Percentiles rank a stretch among this genome's conserved stretches.
Conservation (phyloP, 2,329 filamentous ascomycete genomes). For the Aspergillus novofumigatus region DNA sequence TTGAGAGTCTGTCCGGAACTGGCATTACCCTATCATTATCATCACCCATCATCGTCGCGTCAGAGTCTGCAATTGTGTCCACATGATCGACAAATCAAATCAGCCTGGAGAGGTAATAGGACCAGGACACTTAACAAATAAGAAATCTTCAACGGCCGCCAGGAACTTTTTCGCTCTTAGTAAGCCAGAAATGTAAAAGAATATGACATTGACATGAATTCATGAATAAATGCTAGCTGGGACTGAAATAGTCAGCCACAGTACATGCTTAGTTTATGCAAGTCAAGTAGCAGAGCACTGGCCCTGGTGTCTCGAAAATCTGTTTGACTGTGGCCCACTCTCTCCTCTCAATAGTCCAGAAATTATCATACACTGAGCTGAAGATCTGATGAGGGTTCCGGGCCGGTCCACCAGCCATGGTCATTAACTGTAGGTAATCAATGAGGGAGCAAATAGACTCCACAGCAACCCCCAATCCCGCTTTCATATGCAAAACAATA, state of each 20-base stretch:
- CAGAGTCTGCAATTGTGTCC: not conserved
- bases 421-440: not conserved
- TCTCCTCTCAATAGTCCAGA: not conserved
- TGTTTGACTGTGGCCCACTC: not conserved
- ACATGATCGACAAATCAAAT: not conserved
- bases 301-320: not conserved
- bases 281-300: constrained; percentile 5
- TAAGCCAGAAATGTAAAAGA: constrained; percentile 7
- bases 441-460: constrained; percentile 9
- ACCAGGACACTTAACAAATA: not conserved
- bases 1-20: not conserved
- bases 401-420: constrained; percentile 13
- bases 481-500: constrained; percentile 17
- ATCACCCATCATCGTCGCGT: not conserved
- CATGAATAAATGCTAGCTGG: not conserved
- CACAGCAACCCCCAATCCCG: constrained; percentile 17
- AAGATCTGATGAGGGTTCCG: constrained; percentile 16
- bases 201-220: not conserved
- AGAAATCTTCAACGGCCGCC: not conserved
- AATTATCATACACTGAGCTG: constrained; percentile 12
- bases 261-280: constrained; percentile 5
- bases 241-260: constrained; percentile 4
- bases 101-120: too few species aligned
- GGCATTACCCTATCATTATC: not conserved
- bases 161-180: not conserved